A percentile compares a stretch with the other conserved stretches of the same genome.
Evolutionary conservation across 1,284 basidiomycete species (phyloP).

Genomic region (Fistulina hepatica): DNA sequence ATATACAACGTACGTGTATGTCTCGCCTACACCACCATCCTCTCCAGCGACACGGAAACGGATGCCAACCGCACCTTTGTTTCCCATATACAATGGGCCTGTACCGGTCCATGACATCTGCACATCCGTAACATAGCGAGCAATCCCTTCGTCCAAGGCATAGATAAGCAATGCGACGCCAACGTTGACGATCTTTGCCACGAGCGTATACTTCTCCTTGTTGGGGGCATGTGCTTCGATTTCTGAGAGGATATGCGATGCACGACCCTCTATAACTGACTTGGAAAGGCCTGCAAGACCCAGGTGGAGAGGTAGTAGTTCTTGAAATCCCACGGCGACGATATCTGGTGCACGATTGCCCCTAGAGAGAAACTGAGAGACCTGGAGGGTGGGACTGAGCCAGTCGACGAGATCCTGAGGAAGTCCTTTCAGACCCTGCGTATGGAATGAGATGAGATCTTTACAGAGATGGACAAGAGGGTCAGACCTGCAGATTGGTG

Average conservation of each 20-base stretch:
- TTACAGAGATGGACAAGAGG: conserved; percentile 7
- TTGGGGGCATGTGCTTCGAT: conserved; percentile 59
- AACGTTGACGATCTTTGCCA: conserved; percentile 67
- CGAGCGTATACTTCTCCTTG: conserved; percentile 57
- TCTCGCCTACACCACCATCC: conserved; percentile 53
- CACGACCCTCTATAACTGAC: conserved; percentile 48
- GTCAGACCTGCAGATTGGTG: conserved; percentile 57
- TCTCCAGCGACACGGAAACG: conserved; percentile 61
- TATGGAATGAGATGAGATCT: not conserved
- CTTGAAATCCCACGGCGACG: conserved; percentile 83
- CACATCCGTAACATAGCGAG: conserved; percentile 50
- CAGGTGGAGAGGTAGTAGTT: conserved; percentile 74
- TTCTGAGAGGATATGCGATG: conserved; percentile 55
- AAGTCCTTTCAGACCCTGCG: conserved; percentile 45
- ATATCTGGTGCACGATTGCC: conserved; percentile 63
- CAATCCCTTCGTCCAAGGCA: conserved; percentile 58
- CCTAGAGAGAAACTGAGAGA: conserved; percentile 57
- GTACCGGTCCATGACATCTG: conserved; percentile 69
- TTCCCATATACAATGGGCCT: conserved; percentile 77
- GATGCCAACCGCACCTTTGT: conserved; percentile 91
- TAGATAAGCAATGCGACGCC: conserved; percentile 77
- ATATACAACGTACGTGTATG: conserved; percentile 59
- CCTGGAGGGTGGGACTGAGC: conserved; percentile 67
- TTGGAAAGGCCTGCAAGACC: conserved; percentile 57
- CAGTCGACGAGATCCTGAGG: conserved; percentile 79